Evolutionary conservation across 345 rosid species (phyloP), one percentile per base, ranked within the genome.

Genomic region (Pistacia integerrima): DNA sequence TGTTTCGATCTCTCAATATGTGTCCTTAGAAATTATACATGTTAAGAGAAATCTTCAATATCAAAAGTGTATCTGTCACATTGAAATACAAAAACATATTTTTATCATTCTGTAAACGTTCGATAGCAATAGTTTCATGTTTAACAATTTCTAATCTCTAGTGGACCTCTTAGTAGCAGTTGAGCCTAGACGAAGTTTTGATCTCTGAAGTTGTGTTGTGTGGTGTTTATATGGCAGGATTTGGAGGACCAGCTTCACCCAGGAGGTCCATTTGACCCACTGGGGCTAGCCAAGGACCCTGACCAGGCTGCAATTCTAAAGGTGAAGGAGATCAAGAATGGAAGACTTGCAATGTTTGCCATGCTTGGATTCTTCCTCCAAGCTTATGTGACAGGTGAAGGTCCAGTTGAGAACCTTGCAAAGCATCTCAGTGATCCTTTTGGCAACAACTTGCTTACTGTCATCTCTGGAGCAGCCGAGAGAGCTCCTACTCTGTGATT

Each of bases 221-320:
- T 36, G 13, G 4, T 17, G 33, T 16, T 33, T 75, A 64, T 36
- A 73, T 64, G 46, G 55, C 70, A 93, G 98, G 94, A 88, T 49
- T 89, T 96, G 35, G 98, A 93, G 82, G 97, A 96, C 97, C 90
- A 89, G 92, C 92, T 96, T 8, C 97, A 96, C 81, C 99, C 99
- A 8, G 98, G 98, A 13, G 98, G 97, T 74, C 98, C 98, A 60
- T 95, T 96, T 72, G 97, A 93, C 84, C 99, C 99, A 33, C n/a
- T 96, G 79, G 98, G 98, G 16, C 88, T 93, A 1, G 99, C 97
- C 14, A 86, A 90, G 51, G 98, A 95, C 78, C 98, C 99, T 1
- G 99, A 95, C 78, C 97, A 93, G 85, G 97, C 88, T 44, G 98
- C 99, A 33, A 67, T 96, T 41, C 90, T 95, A 73, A 95, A 93